Conservation (phyloP, 257 asterid genomes). For the Marsdenia floribunda region DNA sequence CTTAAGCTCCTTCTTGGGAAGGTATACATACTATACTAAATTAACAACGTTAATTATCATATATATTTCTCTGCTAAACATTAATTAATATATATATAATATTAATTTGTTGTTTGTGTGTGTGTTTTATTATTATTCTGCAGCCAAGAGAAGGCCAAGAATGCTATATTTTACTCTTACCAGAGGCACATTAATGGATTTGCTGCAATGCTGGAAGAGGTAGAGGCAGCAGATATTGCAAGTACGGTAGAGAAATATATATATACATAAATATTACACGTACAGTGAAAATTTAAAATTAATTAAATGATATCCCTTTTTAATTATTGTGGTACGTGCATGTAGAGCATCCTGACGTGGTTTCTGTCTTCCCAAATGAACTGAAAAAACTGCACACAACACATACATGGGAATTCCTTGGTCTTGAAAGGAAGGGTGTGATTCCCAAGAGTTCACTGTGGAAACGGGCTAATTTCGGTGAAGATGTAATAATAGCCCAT, state of each 20-base stretch:
- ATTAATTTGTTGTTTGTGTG: too few relatives aligned
- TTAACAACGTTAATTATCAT: too few relatives aligned
- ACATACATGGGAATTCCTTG: conserved; percentile 73
- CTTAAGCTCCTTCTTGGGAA: conserved; percentile 54
- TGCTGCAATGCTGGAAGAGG: conserved; percentile 42
- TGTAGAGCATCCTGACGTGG: conserved; percentile 56
- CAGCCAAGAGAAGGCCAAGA: conserved; percentile 54
- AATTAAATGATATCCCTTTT: too few relatives aligned
- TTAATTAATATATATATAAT: too few relatives aligned
- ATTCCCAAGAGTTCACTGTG: conserved; percentile 38
- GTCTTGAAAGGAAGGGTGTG: conserved; percentile 41
- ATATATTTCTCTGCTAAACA: too few relatives aligned
- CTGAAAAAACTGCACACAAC: conserved; percentile 59
- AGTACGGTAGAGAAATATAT: conserved; percentile 24
- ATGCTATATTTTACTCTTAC: conserved; percentile 63
- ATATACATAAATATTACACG: too few relatives aligned
- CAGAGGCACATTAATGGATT: conserved; percentile 65
- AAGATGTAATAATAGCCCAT: conserved; percentile 54
- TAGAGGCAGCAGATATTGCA: conserved; percentile 47
- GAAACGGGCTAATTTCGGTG: conserved; percentile 55
- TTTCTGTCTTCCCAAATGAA: conserved; percentile 45
- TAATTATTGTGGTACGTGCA: not conserved
- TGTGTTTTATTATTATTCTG: not conserved
- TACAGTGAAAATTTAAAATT: too few relatives aligned
- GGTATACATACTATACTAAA: too few relatives aligned